A percentile compares a stretch with the other conserved stretches of the same genome.
phyloP scores from a whole-genome alignment of 75 land plant genomes.

The Selaginella tamariscina region DNA sequence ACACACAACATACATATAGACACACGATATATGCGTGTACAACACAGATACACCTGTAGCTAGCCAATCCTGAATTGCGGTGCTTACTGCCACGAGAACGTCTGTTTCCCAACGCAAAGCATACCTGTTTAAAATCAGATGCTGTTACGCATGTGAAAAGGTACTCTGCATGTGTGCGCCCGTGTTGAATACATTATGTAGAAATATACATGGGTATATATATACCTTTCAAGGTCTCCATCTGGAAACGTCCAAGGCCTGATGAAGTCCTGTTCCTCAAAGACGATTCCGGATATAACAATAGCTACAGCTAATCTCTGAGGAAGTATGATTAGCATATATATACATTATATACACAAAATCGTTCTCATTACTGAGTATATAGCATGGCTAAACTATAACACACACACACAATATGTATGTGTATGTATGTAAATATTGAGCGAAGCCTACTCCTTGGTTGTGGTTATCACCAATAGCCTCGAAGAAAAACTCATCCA shows the following conservation, averaged over 20 bases:
- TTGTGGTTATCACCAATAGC: conserved; percentile 74
- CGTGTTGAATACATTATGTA: background rate
- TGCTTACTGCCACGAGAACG: conserved; percentile 78
- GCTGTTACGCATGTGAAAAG: background rate
- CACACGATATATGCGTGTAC: too few relatives aligned
- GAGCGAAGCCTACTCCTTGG: conserved; percentile 67
- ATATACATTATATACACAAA: background rate
- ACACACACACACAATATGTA: too few relatives aligned
- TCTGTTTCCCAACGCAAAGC: conserved; percentile 90
- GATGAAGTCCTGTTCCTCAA: conserved; percentile 64
- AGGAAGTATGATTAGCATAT: background rate
- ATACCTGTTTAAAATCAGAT: conserved; percentile 37
- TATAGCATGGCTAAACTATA: too few relatives aligned
- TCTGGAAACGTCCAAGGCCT: conserved; percentile 75
- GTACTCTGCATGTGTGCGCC: too few relatives aligned
- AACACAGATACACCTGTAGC: conserved; percentile 78
- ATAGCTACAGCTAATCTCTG: conserved; percentile 94
- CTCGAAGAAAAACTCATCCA: conserved; percentile 88
- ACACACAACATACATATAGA: too few relatives aligned
- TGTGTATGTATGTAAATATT: too few relatives aligned
- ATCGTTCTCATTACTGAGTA: too few relatives aligned
- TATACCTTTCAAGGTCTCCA: conserved; percentile 76
- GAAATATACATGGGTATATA: background rate
- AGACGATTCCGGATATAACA: conserved; percentile 70
- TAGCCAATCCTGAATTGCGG: conserved; percentile 94